Conservation (phyloP, 192 early-diverging fungal genomes). For the Rhizophagus sp. region DNA sequence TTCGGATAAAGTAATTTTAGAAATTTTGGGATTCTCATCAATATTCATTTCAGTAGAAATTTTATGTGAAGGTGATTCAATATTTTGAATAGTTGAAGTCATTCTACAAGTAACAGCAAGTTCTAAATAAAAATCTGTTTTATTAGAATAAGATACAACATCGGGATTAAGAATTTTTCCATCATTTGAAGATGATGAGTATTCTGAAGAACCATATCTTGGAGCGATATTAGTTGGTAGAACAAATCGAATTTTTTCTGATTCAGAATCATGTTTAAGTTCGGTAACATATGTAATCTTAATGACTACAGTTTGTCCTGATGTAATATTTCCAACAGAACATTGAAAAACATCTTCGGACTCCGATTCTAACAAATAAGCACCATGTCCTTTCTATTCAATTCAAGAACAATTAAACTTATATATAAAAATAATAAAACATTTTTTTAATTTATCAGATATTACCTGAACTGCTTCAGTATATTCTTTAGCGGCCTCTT, state of each 20-base stretch:
- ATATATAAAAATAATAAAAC: neutral
- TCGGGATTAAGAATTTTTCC: slow-evolving; percentile 1
- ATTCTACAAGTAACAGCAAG: slow-evolving; percentile 34
- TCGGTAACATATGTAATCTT: slow-evolving; percentile 51
- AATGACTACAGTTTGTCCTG: slow-evolving; percentile 38
- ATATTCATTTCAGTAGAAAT: slow-evolving; percentile 32
- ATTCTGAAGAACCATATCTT: slow-evolving; percentile 42
- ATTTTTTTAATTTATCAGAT: neutral
- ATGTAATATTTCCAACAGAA: slow-evolving; percentile 49
- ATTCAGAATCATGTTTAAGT: slow-evolving; percentile 47
- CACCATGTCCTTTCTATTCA: slow-evolving; percentile 14
- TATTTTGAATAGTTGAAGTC: slow-evolving; percentile 34
- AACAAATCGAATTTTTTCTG: slow-evolving; percentile 48
- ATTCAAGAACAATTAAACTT: neutral
- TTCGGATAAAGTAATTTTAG: slow-evolving; percentile 24
- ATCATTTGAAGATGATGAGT: neutral
- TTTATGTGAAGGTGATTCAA: slow-evolving; percentile 49
- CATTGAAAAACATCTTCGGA: slow-evolving; percentile 45
- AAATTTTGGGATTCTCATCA: slow-evolving; percentile 29
- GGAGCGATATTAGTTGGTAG: slow-evolving; percentile 47
- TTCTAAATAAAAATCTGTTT: neutral
- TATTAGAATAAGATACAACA: neutral
- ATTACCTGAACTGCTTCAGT: neutral
- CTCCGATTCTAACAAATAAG: slow-evolving; percentile 2
- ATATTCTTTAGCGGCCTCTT: slow-evolving; percentile 10